Evolutionary conservation across 139 green algal genomes (phyloP).

Genomic region (Parachlorella kessleri): DNA sequence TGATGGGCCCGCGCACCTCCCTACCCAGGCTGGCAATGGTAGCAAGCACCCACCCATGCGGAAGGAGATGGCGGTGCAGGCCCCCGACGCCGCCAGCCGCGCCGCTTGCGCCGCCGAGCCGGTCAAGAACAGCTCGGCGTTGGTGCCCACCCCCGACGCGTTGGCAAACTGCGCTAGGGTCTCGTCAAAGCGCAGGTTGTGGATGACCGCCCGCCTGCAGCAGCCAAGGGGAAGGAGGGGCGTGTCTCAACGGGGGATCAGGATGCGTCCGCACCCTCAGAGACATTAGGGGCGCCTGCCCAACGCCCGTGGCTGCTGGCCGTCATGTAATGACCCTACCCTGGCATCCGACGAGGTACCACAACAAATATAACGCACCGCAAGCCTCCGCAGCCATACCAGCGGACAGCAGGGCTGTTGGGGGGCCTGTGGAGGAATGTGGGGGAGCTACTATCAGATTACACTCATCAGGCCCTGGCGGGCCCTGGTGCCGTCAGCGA

Average conservation of each 20-base stretch:
- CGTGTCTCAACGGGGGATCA: too few relatives aligned
- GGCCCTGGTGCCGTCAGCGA: conserved; percentile 37
- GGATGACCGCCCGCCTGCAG: conserved; percentile 70
- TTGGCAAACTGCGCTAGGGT: conserved; percentile 64
- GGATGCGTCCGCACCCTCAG: too few relatives aligned
- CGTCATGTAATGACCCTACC: too few relatives aligned
- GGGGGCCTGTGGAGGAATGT: too few relatives aligned
- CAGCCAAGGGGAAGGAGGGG: neutral
- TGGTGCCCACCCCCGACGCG: conserved; percentile 64
- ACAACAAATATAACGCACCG: too few relatives aligned
- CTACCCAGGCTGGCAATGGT: too few relatives aligned
- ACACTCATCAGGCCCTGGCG: conserved; percentile 22
- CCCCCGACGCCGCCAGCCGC: conserved; percentile 23
- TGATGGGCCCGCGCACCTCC: too few relatives aligned
- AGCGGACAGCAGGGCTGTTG: too few relatives aligned
- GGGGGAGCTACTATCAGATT: conserved; percentile 50
- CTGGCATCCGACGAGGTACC: too few relatives aligned
- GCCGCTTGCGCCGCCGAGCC: conserved; percentile 13
- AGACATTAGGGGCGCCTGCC: too few relatives aligned
- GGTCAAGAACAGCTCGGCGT: conserved; percentile 18
- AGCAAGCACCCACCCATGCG: conserved; percentile 40
- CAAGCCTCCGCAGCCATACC: too few relatives aligned
- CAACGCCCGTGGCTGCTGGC: too few relatives aligned
- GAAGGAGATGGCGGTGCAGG: conserved; percentile 63
- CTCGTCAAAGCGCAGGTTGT: conserved; percentile 84